Evolutionary conservation across 805 yeast genomes (phyloP), one percentile per base, ranked within the genome.

Genomic region (Candida verbasci): DNA sequence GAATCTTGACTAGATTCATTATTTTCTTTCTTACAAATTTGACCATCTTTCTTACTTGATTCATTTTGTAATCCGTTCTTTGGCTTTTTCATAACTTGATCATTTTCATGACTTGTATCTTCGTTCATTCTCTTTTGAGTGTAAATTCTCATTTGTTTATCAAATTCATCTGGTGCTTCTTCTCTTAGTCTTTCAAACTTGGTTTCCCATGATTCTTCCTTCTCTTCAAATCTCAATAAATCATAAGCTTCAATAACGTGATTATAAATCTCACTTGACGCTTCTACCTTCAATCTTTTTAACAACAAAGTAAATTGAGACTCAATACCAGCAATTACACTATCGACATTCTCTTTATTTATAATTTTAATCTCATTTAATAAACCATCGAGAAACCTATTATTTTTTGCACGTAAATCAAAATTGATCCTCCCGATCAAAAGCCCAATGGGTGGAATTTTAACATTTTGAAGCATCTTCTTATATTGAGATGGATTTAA

Each of bases 271-370:
- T 34, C 31, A 20, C 7, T 3, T 4, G 26, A 16, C 4, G 29
- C 16, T 12, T 22, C 11, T 16, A 3, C 4, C 25, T 29, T 35
- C 10, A 29, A 17, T 18, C 34, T 18, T 16, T 35, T 14, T 3
- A 35, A 11, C 11, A 35, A 18, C 6, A 4, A 6, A 2, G 20
- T 4, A 16, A 35, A 35, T 22, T 29, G 12, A 3, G 15, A 9
- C 15, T 35, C 39, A 6, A 35, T 14, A 14, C 25, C 34, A 7
- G 23, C 24, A 24, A 29, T 10, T 3, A 29, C 29, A 3, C 29
- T 24, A 26, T 29, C 39, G 8, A 35, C 22, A 16, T 24, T 35
- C 3, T 29, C 39, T 10, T 16, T 29, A 16, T n/a, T 31, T 4
- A 22, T 22, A 17, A 35, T 11, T 31, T 25, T 17, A 9, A 21